Evolutionary conservation across 768 basidiomycete species (phyloP).

Genomic region (Pholiota conissans): DNA sequence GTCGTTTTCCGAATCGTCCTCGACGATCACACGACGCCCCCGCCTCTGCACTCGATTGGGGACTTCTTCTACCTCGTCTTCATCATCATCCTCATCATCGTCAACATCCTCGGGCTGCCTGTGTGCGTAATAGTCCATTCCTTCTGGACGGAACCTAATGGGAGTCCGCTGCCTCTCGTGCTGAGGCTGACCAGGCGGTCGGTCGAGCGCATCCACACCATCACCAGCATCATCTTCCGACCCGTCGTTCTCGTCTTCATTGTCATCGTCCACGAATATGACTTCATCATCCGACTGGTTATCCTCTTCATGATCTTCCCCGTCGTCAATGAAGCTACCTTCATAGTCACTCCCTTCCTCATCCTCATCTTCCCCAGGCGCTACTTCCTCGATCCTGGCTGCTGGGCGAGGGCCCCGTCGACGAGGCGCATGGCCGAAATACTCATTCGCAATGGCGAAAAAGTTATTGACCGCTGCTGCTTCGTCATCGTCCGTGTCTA

Average conservation of each 20-base stretch:
- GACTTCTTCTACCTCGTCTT: too few relatives aligned
- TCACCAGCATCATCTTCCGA: too few relatives aligned
- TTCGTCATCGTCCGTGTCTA: neutral
- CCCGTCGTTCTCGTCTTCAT: neutral
- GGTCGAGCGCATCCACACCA: neutral
- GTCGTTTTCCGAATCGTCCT: too few relatives aligned
- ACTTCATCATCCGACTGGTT: neutral
- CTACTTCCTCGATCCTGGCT: conserved; percentile 14
- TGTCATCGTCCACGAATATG: neutral
- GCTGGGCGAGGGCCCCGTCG: neutral
- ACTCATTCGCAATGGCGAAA: neutral
- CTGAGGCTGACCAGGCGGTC: neutral
- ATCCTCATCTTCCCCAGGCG: conserved; percentile 15
- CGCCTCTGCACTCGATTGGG: too few relatives aligned
- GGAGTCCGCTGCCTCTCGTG: neutral
- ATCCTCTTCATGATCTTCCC: neutral
- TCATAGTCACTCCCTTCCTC: conserved; percentile 16
- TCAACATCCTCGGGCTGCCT: neutral
- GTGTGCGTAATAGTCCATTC: neutral
- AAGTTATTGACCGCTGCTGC: neutral
- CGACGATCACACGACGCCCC: too few relatives aligned
- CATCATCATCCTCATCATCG: neutral
- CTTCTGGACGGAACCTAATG: neutral
- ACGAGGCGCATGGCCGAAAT: neutral
- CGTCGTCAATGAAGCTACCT: conserved; percentile 20